A percentile compares a stretch with the other conserved stretches of the same genome.
Evolutionary conservation across 2,329 filamentous ascomycete genomes (phyloP).

Genomic region (Orbilia quercus): DNA sequence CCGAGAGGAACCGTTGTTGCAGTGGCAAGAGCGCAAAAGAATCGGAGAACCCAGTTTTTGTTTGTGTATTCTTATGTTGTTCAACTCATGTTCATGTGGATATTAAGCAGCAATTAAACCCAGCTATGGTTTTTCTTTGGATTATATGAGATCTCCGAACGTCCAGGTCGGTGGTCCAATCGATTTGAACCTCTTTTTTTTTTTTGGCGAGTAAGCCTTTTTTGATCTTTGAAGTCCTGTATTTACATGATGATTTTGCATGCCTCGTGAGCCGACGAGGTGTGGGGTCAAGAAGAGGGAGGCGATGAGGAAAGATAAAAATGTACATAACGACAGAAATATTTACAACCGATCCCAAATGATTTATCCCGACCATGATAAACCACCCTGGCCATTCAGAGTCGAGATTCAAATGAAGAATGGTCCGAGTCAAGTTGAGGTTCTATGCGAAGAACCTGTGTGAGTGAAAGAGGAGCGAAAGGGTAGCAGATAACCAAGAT

Average conservation of each 20-base stretch:
- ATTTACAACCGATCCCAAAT: slow-evolving; percentile 41
- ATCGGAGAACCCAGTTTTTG: slow-evolving; percentile 87
- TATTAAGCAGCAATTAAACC: slow-evolving; percentile 67
- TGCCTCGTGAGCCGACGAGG: slow-evolving; percentile 9
- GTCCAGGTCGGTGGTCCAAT: background rate
- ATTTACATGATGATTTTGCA: slow-evolving; percentile 37
- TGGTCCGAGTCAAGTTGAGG: slow-evolving; percentile 26
- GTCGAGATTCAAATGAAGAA: slow-evolving; percentile 26
- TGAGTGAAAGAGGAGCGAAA: background rate
- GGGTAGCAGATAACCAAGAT: too few species aligned
- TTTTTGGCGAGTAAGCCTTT: background rate
- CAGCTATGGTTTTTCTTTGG: background rate
- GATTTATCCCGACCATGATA: slow-evolving; percentile 4
- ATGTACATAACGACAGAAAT: slow-evolving; percentile 47
- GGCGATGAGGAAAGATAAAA: slow-evolving; percentile 7
- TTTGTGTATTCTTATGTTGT: slow-evolving; percentile 95
- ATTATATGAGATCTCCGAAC: too few species aligned
- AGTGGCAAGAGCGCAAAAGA: slow-evolving; percentile 83
- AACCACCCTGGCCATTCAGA: slow-evolving; percentile 11
- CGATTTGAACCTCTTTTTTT: background rate
- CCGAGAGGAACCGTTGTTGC: slow-evolving; percentile 74
- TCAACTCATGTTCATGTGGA: slow-evolving; percentile 95
- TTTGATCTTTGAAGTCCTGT: slow-evolving; percentile 3
- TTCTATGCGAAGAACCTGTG: background rate
- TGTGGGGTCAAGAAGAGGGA: background rate